Percentiles rank a stretch among this genome's conserved stretches.
These are phyloP conservation scores for Rhynchosporium agropyri DNA, from an alignment of 2,329 filamentous ascomycete genomes.

Conservation along the genomic window DNA sequence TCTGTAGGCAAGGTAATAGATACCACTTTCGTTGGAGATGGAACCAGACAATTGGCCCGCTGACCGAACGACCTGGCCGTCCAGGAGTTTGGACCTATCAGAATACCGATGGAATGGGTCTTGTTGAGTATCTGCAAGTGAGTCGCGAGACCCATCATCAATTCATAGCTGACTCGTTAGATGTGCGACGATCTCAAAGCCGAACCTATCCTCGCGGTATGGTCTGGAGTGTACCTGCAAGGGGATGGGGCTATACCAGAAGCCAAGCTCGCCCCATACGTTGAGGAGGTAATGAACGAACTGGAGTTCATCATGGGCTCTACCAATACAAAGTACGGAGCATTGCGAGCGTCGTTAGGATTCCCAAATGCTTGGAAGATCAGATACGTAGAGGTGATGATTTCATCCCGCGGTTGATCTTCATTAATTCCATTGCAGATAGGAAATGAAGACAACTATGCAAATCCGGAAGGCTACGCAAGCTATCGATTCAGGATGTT, in stretches of 20 bases:
- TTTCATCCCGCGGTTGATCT: too few species aligned
- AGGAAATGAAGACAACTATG: not conserved
- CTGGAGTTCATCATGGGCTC: not conserved
- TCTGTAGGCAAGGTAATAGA: not conserved
- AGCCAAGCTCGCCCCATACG: too few species aligned
- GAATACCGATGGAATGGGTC: not conserved
- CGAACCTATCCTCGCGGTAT: not conserved
- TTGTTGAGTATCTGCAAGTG: not conserved
- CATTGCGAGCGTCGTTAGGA: not conserved
- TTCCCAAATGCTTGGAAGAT: conserved; percentile 1
- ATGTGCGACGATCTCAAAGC: not conserved
- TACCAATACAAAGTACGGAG: not conserved
- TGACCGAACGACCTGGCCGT: not conserved
- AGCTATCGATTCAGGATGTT: not conserved
- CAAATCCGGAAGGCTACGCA: not conserved
- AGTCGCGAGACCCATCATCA: too few species aligned
- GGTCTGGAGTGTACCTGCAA: too few species aligned
- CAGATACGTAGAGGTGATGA: not conserved
- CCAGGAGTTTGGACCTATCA: not conserved
- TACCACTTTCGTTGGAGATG: not conserved
- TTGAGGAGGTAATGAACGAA: too few species aligned
- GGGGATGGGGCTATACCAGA: too few species aligned
- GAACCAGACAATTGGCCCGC: not conserved
- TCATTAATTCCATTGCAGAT: not conserved
- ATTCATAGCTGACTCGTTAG: too few species aligned